Evolutionary conservation across 306 rosid genomes (phyloP).

Genomic region (Corylus heterophylla): DNA sequence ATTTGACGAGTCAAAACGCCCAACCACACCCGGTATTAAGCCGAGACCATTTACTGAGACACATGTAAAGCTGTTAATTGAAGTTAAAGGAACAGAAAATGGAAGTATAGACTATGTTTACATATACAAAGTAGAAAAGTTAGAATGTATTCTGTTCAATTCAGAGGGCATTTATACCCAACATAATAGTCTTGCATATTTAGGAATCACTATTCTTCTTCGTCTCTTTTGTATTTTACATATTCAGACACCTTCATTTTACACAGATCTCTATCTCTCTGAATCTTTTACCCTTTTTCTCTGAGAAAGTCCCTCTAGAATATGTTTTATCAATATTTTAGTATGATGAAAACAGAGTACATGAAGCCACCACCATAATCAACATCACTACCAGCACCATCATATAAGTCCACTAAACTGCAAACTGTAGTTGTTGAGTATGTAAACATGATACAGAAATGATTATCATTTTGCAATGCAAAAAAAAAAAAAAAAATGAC

Average conservation of each 20-base stretch:
- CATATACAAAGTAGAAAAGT: slow-evolving; percentile 5
- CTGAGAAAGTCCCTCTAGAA: not conserved
- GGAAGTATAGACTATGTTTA: slow-evolving; percentile 6
- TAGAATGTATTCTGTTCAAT: slow-evolving; percentile 10
- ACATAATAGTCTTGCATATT: not conserved
- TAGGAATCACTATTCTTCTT: not conserved
- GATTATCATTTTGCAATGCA: not conserved
- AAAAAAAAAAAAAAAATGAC: too few species aligned
- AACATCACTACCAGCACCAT: not conserved
- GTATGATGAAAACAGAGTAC: not conserved
- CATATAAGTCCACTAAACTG: slow-evolving; percentile 2
- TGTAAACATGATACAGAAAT: not conserved
- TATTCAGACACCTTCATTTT: not conserved
- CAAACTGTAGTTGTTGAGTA: not conserved
- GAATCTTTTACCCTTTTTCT: not conserved
- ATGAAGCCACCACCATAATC: not conserved
- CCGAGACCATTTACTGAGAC: slow-evolving; percentile 92
- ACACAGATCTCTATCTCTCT: not conserved
- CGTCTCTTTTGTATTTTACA: not conserved
- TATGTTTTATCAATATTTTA: not conserved
- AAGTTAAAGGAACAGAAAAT: slow-evolving; percentile 13
- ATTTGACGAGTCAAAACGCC: slow-evolving; percentile 87
- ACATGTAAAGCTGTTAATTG: slow-evolving; percentile 33
- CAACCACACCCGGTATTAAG: slow-evolving; percentile 89
- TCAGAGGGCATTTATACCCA: slow-evolving; percentile 3